Conservation (phyloP, 768 basidiomycete genomes). For the Hypholoma fasciculare region DNA sequence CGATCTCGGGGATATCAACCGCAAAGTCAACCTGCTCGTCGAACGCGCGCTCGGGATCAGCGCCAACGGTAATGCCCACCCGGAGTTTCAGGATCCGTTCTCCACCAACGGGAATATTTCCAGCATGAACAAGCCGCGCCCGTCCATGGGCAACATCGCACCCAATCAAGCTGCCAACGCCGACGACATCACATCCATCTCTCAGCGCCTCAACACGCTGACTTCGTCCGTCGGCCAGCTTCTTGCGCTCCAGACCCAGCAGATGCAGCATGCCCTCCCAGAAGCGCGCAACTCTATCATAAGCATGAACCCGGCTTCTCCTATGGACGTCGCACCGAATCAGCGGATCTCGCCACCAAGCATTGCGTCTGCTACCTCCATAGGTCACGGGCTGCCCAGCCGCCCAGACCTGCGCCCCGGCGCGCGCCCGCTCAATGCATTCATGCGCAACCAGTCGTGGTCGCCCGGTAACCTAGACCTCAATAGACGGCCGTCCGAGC, state of each 20-base stretch:
- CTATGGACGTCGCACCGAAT: conserved; percentile 49
- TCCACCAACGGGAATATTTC: conserved; percentile 42
- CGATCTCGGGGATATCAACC: conserved; percentile 71
- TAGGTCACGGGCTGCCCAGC: conserved; percentile 62
- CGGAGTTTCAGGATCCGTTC: conserved; percentile 87
- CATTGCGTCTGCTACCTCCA: conserved; percentile 33
- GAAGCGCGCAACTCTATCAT: conserved; percentile 43
- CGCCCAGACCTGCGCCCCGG: conserved; percentile 64
- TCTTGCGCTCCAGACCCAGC: conserved; percentile 77
- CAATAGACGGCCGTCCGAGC: conserved; percentile 55
- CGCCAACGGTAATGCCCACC: conserved; percentile 36
- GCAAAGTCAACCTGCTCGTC: conserved; percentile 75
- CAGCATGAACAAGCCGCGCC: conserved; percentile 45
- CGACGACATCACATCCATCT: conserved; percentile 76
- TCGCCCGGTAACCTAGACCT: conserved; percentile 80
- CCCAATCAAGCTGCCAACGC: conserved; percentile 67
- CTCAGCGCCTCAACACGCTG: conserved; percentile 75
- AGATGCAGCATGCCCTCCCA: conserved; percentile 47
- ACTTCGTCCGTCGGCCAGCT: conserved; percentile 86
- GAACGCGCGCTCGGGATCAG: conserved; percentile 55
- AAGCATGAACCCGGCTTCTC: conserved; percentile 33
- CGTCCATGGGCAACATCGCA: conserved; percentile 68
- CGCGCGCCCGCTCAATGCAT: conserved; percentile 65
- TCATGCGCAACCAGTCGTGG: conserved; percentile 69
- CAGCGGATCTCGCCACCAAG: conserved; percentile 43